Base-by-base conservation (phyloP, 371 early-diverging fungal species). In the Rhizopus microsporus region DNA sequence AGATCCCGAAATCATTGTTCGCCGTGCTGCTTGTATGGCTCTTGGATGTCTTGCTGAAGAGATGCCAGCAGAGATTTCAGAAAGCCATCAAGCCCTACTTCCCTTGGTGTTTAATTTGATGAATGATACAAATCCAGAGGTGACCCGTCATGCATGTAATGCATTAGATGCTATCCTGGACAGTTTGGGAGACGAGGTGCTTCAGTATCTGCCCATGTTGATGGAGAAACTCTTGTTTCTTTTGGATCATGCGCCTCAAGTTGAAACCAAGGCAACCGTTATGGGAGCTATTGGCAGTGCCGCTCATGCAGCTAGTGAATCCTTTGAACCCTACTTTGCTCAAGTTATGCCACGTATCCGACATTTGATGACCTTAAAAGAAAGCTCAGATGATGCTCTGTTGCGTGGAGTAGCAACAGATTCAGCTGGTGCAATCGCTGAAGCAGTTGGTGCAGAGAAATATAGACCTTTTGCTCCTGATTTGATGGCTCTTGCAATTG, bases 381-480 rank as follows among this genome's bases (percentile, higher is more conserved):
- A 83, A 30, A 83, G 75, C 17, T 78, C 81, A 17, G 82, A 84
- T 35, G 91, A 91, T n/a, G 65, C 88, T 32, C 75, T 89, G 15
- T 74, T 94, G 40, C 92, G 95, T 48, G 92, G 93, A 42, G 88
- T 92, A 6, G 92, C 96, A 4, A 92, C 90, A 0, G 95, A 95
- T 62, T 81, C 94, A 23, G 85, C 90, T 51, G 92, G 89, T 54
- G 86, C 92, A 6, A 83, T 95, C 63, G 95, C 94, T 15, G 88
- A 88, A 56, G 93, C 94, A 9, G 91, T 92, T 16, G 96, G 96
- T 54, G 84, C 86, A 44, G 93, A 91, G 0, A 73, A 81, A 15
- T 93, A 93, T 81, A 72, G 82, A 32, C 94, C 94, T 29, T 83
- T 88, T 57, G 67, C 91, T 52, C 77, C 86, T 23, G 84, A 84